phyloP scores from a whole-genome alignment of 2,329 filamentous ascomycete genomes.

The Colletotrichum sp. region DNA sequence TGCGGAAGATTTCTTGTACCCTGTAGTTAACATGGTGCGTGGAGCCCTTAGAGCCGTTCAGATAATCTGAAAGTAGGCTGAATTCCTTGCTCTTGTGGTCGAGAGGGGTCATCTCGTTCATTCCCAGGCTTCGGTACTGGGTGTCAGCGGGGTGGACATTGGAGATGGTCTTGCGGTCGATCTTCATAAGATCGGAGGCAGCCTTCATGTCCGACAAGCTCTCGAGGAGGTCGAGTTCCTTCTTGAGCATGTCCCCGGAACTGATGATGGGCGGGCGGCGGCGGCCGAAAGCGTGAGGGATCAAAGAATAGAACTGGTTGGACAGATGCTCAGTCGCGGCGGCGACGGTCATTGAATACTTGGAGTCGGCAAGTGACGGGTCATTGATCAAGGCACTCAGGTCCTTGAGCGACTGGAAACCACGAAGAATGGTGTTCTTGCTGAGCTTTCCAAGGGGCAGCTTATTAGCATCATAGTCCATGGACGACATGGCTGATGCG shows the following conservation, averaged over 20 bases:
- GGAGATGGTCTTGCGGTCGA: constrained; percentile 43
- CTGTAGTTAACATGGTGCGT: constrained; percentile 69
- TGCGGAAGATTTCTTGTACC: constrained; percentile 80
- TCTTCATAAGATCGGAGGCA: constrained; percentile 78
- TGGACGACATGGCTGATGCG: constrained; percentile 64
- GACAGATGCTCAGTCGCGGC: constrained; percentile 67
- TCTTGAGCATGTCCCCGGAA: constrained; percentile 64
- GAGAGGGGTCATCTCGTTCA: constrained; percentile 79
- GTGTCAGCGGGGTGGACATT: constrained; percentile 71
- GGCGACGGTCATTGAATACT: constrained; percentile 42
- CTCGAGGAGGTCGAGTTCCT: constrained; percentile 80
- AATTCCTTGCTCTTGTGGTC: constrained; percentile 67
- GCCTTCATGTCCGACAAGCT: constrained; percentile 87
- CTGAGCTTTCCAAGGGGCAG: constrained; percentile 85
- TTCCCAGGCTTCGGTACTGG: constrained; percentile 72
- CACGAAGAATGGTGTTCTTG: constrained; percentile 75
- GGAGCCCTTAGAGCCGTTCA: constrained; percentile 67
- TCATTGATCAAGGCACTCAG: constrained; percentile 71
- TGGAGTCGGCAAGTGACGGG: constrained; percentile 45
- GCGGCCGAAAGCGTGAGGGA: constrained; percentile 83
- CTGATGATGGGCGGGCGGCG: constrained; percentile 73
- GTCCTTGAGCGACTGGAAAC: constrained; percentile 79
- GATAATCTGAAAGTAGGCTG: constrained; percentile 67
- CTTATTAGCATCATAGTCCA: constrained; percentile 78
- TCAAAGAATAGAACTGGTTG: constrained; percentile 80